Evolutionary conservation across 306 rosid species (phyloP), one percentile per base, ranked within the genome.

Genomic region (Dalbergia cochinchinensis): DNA sequence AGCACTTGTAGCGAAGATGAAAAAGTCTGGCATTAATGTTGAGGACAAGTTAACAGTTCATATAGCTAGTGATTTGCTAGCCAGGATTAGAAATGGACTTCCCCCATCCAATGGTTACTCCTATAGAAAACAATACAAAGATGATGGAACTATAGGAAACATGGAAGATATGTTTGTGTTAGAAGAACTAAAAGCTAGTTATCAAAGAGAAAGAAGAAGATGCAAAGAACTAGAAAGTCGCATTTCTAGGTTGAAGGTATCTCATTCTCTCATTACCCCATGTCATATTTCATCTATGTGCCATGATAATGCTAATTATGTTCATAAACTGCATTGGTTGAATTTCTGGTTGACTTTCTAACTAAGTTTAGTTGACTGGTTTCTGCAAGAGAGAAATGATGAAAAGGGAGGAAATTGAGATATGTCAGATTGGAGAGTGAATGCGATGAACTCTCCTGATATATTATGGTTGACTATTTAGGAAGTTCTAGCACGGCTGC

Each of bases 201-300:
- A 89, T 90, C 87, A 83, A 79, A 84, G 88, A 83, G 98, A 89
- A 77, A 91, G 85, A 87, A 88, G 88, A 83, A 84, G 87, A 87
- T 87, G 92, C 86, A 77, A 86, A 66, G 97, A 93, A 80, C 85
- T 87, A 15, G 92, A 90, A 82, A 75, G 89, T 85, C 69, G 67
- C 65, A 80, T 88, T 68, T 91, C 97, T 39, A 87, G 83, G 73
- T 80, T 93, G 83, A 86, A 93, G 97, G 97, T 93, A 88, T 51
- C 68, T 68, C 62, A 13, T 73, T 26, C 31, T 73, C 69, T 11
- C 26, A 45, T 45, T 3, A 44, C 77, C 63, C 14, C 3, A 5
- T 59, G 77, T 78, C 16, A 51, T 62, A 14, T 34, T 73, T 59
- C 77, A 19, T 62, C n/a, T 44, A 16, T 18, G n/a, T 59, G 26